Evolutionary conservation across 2,329 filamentous ascomycete species (phyloP).

Genomic region (Penicillium sp.): DNA sequence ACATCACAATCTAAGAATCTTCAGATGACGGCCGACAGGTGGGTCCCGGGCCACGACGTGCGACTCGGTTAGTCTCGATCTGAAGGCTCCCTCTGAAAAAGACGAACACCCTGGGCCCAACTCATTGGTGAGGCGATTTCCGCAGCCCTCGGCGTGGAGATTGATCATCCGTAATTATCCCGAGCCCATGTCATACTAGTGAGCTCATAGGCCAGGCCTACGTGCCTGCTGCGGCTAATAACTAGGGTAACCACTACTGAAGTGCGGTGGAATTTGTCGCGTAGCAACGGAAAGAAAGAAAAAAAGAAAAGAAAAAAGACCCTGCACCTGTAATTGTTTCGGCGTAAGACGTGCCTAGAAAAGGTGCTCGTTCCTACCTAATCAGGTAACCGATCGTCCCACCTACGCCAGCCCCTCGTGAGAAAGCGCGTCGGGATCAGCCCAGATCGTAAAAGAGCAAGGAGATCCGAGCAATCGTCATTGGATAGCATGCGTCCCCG

Average conservation of each 20-base stretch:
- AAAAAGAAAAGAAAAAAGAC: not conserved
- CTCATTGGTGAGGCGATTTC: slow-evolving; percentile 1
- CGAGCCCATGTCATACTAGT: slow-evolving; percentile 7
- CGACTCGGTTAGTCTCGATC: slow-evolving; percentile 7
- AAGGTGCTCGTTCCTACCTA: not conserved
- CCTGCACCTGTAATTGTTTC: not conserved
- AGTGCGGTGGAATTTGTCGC: slow-evolving; percentile 2
- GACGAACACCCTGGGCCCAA: slow-evolving; percentile 9
- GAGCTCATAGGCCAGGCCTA: slow-evolving; percentile 7
- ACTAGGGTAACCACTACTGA: not conserved
- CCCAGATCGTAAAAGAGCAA: slow-evolving; percentile 17
- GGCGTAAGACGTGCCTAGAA: not conserved
- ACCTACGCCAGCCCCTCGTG: not conserved
- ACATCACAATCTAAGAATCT: slow-evolving; percentile 3
- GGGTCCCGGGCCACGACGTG: slow-evolving; percentile 8
- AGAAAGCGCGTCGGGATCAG: slow-evolving; percentile 8
- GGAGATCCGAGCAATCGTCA: slow-evolving; percentile 4
- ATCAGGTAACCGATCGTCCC: not conserved
- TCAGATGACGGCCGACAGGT: slow-evolving; percentile 16
- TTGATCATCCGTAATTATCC: slow-evolving; percentile 20
- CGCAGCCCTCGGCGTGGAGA: slow-evolving; percentile 8
- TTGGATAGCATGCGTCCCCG: slow-evolving; percentile 8
- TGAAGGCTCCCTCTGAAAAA: not conserved
- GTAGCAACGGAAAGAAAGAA: slow-evolving; percentile 1
- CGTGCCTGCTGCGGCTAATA: not conserved